A percentile compares a stretch with the other conserved stretches of the same genome.
These are phyloP conservation scores for Penicillium diatomitis DNA, from an alignment of 495 filamentous ascomycete genomes.

Conservation along the genomic window DNA sequence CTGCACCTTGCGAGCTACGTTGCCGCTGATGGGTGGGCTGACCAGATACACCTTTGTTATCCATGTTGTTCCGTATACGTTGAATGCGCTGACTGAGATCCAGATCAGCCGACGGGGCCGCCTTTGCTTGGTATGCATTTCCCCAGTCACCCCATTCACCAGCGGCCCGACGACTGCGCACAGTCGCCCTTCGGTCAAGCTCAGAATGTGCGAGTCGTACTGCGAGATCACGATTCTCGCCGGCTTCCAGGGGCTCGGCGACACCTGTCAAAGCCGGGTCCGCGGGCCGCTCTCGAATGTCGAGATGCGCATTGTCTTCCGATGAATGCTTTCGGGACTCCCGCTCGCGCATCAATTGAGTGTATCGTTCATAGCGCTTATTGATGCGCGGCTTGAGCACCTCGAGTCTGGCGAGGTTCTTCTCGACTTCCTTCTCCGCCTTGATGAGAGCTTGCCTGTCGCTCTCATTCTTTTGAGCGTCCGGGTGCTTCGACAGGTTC, in stretches of 20 bases:
- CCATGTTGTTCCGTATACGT: slow-evolving; percentile 30
- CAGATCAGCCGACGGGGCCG: slow-evolving; percentile 14
- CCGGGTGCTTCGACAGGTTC: slow-evolving; percentile 51
- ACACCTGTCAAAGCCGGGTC: slow-evolving; percentile 34
- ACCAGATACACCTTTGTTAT: slow-evolving; percentile 11
- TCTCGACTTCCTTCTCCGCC: slow-evolving; percentile 45
- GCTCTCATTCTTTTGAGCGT: slow-evolving; percentile 34
- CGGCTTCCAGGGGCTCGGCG: slow-evolving; percentile 53
- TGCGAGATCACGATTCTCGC: slow-evolving; percentile 64
- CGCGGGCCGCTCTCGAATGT: slow-evolving; percentile 11
- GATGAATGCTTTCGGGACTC: slow-evolving; percentile 24
- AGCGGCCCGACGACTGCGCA: slow-evolving; percentile 46
- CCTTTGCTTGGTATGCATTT: slow-evolving; percentile 24
- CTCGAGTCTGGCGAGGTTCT: slow-evolving; percentile 52
- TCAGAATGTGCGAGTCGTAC: slow-evolving; percentile 69
- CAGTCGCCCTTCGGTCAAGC: slow-evolving; percentile 56
- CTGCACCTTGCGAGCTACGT: slow-evolving; percentile 5
- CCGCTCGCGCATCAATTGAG: slow-evolving; percentile 43
- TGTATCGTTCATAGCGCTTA: slow-evolving; percentile 52
- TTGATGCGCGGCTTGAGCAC: slow-evolving; percentile 57
- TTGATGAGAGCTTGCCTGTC: slow-evolving; percentile 38
- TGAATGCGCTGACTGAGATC: slow-evolving; percentile 43
- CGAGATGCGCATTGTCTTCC: slow-evolving; percentile 5
- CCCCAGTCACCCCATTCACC: slow-evolving; percentile 59
- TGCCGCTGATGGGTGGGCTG: slow-evolving; percentile 4